A percentile compares a stretch with the other conserved stretches of the same genome.
Evolutionary conservation across 108 stramenopile genomes (phyloP).

Genomic region (Nitzschia putrida): DNA sequence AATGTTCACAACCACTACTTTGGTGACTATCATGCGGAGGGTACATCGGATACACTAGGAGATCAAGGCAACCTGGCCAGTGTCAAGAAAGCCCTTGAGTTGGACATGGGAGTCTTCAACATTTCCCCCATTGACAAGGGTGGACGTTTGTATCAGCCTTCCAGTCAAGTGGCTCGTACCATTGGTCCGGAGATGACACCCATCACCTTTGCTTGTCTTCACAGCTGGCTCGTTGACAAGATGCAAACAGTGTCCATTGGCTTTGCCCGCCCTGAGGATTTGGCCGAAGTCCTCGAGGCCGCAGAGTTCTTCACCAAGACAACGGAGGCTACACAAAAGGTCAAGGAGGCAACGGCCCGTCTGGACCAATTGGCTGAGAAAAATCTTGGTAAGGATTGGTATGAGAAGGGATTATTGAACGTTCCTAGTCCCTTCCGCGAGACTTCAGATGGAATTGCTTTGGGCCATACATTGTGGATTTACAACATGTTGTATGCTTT

Average conservation of each 20-base stretch:
- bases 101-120: constrained; percentile 73
- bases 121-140: constrained; percentile 92
- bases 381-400: constrained; percentile 73
- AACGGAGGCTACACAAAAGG: constrained; percentile 32
- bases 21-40: constrained; percentile 84
- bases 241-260: constrained; percentile 73
- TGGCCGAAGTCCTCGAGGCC: constrained; percentile 68
- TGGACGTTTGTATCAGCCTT: constrained; percentile 73
- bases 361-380: constrained; percentile 49
- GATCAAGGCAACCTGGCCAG: constrained; percentile 65
- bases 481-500: constrained; percentile 75
- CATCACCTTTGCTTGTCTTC: constrained; percentile 13
- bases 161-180: constrained; percentile 53
- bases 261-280: constrained; percentile 72
- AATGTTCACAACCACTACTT: constrained; percentile 90
- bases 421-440: not conserved
- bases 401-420: constrained; percentile 64
- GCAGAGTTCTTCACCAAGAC: constrained; percentile 44
- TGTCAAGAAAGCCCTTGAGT: constrained; percentile 59
- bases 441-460: constrained; percentile 7
- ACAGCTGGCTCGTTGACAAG: constrained; percentile 49
- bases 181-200: constrained; percentile 76
- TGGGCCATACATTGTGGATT: constrained; percentile 66
- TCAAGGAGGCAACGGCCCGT: constrained; percentile 40
- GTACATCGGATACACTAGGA: constrained; percentile 46